Evolutionary conservation across 2,329 filamentous ascomycete species (phyloP).

Genomic region (Claviceps capensis): DNA sequence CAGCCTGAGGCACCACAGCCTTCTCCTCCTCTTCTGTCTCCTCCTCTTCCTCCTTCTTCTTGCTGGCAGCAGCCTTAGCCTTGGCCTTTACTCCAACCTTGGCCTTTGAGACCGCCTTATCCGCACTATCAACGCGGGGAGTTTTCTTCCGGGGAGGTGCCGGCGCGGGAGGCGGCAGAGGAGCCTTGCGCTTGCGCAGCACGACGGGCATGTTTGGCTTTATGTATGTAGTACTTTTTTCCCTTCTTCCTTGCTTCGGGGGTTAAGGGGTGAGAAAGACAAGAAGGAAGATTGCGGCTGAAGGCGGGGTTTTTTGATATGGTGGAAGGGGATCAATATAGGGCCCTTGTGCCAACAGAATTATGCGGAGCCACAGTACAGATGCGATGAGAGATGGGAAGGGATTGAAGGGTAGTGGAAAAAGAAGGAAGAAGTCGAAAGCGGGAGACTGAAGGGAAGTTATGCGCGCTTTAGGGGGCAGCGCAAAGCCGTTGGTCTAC

Average conservation of each 20-base stretch:
- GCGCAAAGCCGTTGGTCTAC: too few species aligned
- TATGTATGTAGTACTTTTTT: not conserved
- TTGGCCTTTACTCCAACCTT: not conserved
- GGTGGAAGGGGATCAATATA: not conserved
- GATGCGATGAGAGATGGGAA: not conserved
- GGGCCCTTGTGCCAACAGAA: not conserved
- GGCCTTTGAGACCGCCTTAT: not conserved
- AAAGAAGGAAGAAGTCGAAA: conserved; percentile 1
- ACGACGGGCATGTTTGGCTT: conserved; percentile 38
- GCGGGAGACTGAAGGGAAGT: not conserved
- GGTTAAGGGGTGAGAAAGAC: not conserved
- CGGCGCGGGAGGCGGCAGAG: conserved; percentile 30
- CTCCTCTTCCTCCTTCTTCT: conserved; percentile 6
- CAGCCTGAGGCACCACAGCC: conserved; percentile 9
- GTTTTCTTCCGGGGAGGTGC: conserved; percentile 23
- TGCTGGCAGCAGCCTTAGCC: not conserved
- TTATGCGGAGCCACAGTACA: not conserved
- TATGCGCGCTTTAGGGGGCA: too few species aligned
- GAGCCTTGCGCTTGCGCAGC: conserved; percentile 49
- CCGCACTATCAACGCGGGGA: not conserved
- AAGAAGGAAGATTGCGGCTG: not conserved
- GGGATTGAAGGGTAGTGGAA: conserved; percentile 4
- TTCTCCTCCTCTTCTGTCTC: conserved; percentile 8
- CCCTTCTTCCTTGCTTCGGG: not conserved
- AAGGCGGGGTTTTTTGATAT: not conserved